Base-by-base conservation (phyloP, 2,329 filamentous ascomycete species). In the Colletotrichum gigasporum region DNA sequence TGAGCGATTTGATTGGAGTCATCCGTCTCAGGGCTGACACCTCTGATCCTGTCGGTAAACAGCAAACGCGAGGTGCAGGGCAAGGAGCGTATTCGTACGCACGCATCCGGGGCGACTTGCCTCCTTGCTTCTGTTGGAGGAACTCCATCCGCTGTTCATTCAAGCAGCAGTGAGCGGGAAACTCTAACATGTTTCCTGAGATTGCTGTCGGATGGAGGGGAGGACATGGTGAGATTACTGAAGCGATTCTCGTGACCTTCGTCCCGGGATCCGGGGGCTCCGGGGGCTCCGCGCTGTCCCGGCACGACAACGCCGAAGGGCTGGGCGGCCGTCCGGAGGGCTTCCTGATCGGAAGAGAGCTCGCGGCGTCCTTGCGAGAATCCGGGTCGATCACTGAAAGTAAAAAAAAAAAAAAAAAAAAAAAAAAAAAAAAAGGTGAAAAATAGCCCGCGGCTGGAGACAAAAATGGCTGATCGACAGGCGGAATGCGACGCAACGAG, bases 381-480 rank as follows among this genome's bases (percentile, higher is more conserved):
- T 44, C 41, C 12, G 11, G 11, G 41, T 18, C 18, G 41, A 24
- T 44, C 10, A 44, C 20, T 7, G 18, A 16, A 37, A n/a, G n/a
- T 9, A 1, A 37, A 16, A 16, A 39, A 14, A 16, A 39, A 39
- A 39, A 37, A 37, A n/a, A 37, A 39, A 16, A 14, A 14, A 8
- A 16, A 5, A 39, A 16, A 7, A 1, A 37, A 16, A 16, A 39
- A 14, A 16, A 39, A 39, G 18, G n/a, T 14, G 12, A 37, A 39
- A 16, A 14, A 14, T 3, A 16, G 3, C 16, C 18, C 4, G 11
- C 12, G 11, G 8, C 26, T 14, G 7, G 2, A 22, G 37, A 30
- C 26, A 32, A n/a, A n/a, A n/a, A n/a, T n/a, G n/a, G n/a, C n/a
- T n/a, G 51, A 54, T 54, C 51, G 51, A 54, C 28, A 28, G 53